Percentiles rank a stretch among this genome's conserved stretches.
These are phyloP conservation scores for Hyphodiscus sp. DNA, from an alignment of 2,329 filamentous ascomycete genomes.

Conservation along the genomic window DNA sequence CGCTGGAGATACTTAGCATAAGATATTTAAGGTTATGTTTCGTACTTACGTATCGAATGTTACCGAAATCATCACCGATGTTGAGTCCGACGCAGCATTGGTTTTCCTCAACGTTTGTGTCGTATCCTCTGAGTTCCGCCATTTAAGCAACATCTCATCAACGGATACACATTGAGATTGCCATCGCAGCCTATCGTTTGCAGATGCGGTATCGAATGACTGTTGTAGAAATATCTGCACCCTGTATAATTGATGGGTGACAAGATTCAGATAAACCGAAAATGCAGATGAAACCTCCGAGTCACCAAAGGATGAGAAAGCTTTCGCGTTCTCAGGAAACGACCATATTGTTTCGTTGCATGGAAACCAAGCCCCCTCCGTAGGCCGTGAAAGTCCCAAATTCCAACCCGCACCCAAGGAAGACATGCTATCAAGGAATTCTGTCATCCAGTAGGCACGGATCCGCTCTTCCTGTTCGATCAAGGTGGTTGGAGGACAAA, in stretches of 20 bases:
- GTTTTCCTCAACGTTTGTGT: conserved; percentile 2
- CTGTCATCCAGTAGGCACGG: conserved; percentile 33
- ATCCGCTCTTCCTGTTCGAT: conserved; percentile 32
- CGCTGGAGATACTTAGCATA: neutral
- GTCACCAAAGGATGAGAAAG: conserved; percentile 13
- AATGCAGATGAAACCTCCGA: conserved; percentile 13
- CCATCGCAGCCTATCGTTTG: conserved; percentile 10
- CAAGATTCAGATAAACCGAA: conserved; percentile 13
- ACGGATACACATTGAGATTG: conserved; percentile 12
- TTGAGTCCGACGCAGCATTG: conserved; percentile 7
- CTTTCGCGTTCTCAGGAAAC: conserved; percentile 12
- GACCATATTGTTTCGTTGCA: conserved; percentile 15
- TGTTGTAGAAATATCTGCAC: conserved; percentile 13
- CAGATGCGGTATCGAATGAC: conserved; percentile 11
- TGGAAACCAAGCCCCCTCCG: conserved; percentile 11
- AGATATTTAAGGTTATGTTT: neutral
- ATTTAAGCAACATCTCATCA: conserved; percentile 9
- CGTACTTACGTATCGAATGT: conserved; percentile 12
- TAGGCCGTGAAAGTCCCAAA: conserved; percentile 10
- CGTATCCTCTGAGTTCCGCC: conserved; percentile 4
- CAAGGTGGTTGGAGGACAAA: conserved; percentile 22
- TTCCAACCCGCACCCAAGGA: conserved; percentile 30
- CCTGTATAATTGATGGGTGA: conserved; percentile 13
- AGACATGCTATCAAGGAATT: conserved; percentile 31
- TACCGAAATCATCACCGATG: conserved; percentile 10